Percentiles rank a stretch among this genome's conserved stretches.
Evolutionary conservation across 345 rosid genomes (phyloP).

Genomic region (Eucalyptus tenuipes): DNA sequence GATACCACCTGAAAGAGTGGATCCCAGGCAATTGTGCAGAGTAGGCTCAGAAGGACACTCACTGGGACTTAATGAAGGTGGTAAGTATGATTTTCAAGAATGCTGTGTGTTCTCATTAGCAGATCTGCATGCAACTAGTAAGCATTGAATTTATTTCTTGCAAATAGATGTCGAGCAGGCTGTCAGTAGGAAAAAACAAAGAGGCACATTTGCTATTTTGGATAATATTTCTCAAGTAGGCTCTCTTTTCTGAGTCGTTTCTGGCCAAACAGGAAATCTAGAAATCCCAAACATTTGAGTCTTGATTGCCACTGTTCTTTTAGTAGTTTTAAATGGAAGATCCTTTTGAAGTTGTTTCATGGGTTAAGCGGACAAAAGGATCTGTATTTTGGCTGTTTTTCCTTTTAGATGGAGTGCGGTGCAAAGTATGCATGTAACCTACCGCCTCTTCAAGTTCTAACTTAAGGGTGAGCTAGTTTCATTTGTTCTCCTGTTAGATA

Average conservation of each 20-base stretch:
- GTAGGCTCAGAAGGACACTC: constrained; percentile 24
- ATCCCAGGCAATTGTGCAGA: constrained; percentile 32
- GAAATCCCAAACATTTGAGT: neutral
- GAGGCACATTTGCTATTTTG: neutral
- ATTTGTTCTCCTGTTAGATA: neutral
- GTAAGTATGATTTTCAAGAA: neutral
- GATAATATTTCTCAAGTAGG: neutral
- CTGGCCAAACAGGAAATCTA: neutral
- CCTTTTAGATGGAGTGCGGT: neutral
- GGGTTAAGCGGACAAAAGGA: neutral
- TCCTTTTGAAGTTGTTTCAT: neutral
- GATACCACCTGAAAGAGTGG: constrained; percentile 41
- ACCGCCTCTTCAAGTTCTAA: neutral
- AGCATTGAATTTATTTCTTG: neutral
- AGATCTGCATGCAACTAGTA: neutral
- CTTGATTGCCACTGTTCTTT: neutral
- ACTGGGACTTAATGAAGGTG: constrained; percentile 1
- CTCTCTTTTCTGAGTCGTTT: neutral
- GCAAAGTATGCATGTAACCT: neutral
- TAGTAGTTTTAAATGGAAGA: neutral
- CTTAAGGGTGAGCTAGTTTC: neutral
- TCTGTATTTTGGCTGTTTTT: neutral
- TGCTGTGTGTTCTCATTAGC: neutral
- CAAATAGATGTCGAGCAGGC: neutral
- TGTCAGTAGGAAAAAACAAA: neutral